Evolutionary conservation across 768 basidiomycete genomes (phyloP), one percentile per base, ranked within the genome.

Genomic region (Mycena amicta): DNA sequence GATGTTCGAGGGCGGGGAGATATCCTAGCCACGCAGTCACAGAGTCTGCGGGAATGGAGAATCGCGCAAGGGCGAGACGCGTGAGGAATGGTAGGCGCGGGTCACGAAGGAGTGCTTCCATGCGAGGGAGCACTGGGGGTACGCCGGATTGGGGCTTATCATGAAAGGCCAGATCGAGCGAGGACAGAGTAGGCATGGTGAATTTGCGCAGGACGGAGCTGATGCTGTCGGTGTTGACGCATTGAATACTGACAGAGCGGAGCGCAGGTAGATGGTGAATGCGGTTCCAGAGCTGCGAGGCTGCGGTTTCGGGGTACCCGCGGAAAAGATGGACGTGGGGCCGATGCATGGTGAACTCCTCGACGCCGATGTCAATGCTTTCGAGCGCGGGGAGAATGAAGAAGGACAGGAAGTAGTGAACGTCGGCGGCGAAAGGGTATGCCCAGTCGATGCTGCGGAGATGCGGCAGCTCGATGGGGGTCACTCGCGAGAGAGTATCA

Each of bases 81-180:
- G 81, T 81, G 33, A 86, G 72, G 54, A 72, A 65, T 3, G 74
- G 77, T 27, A 85, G 76, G 50, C 83, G 82, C 5, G 84, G 83
- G 68, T 86, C 83, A 53, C 79, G 79, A 66, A 85, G 83, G 56
- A 86, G 72, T 33, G 72, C 76, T 67, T 84, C 82, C 27, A 82
- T 74, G 28, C 78, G 75, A 37, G 81, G 80, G 53, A 85, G 70
- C 5, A 63, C 52, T 15, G 79, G 77, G 15, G 72, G 55, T 6
- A n/a, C n/a, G 57, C 29, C 28, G 59, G 53, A 58, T 29, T 39
- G 62, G 66, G 59, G 63, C 67, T 46, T 53, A 73, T 75, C 47
- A 74, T 37, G 61, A 52, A 78, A 77, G 37, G 75, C 69, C 52
- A 84, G 66, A 53, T 80, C 79, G 52, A 82, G 71, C 50, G 74